Evolutionary conservation across 768 basidiomycete species (phyloP).

Genomic region (Suillus tomentosus): DNA sequence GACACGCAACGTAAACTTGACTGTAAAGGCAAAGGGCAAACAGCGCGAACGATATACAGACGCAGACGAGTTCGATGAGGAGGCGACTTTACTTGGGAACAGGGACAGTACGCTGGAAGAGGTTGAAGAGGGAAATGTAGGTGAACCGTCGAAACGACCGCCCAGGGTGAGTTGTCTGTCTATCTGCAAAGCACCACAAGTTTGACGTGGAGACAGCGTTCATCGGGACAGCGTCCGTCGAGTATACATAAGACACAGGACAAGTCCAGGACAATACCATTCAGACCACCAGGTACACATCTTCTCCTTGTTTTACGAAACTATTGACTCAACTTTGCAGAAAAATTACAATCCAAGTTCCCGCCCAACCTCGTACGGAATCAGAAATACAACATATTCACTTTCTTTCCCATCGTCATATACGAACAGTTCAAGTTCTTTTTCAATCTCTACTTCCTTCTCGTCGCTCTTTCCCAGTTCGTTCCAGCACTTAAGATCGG

Average conservation of each 20-base stretch:
- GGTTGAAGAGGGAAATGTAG: constrained; percentile 38
- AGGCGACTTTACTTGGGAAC: constrained; percentile 49
- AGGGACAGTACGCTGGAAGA: constrained; percentile 39
- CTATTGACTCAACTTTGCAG: constrained; percentile 36
- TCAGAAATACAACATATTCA: constrained; percentile 96
- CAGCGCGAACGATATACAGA: constrained; percentile 56
- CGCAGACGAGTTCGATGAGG: constrained; percentile 65
- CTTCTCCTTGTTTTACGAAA: background rate
- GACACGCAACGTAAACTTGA: constrained; percentile 26
- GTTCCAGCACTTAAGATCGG: constrained; percentile 95
- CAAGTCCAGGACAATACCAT: constrained; percentile 76
- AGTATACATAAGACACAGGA: constrained; percentile 38
- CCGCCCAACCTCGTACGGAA: constrained; percentile 94
- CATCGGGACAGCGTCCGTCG: constrained; percentile 27
- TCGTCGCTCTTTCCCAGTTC: constrained; percentile 96
- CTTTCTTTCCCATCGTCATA: constrained; percentile 96
- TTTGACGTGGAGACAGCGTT: constrained; percentile 17
- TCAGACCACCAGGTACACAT: constrained; percentile 65
- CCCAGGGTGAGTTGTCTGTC: constrained; percentile 20
- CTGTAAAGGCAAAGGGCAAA: constrained; percentile 36
- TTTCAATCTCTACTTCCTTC: constrained; percentile 97
- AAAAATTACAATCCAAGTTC: constrained; percentile 69
- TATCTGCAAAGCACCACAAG: constrained; percentile 3
- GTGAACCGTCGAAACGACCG: constrained; percentile 29
- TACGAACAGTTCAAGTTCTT: constrained; percentile 99